Conservation (phyloP, 352 stramenopile species). For the Phytopythium mirpurense region DNA sequence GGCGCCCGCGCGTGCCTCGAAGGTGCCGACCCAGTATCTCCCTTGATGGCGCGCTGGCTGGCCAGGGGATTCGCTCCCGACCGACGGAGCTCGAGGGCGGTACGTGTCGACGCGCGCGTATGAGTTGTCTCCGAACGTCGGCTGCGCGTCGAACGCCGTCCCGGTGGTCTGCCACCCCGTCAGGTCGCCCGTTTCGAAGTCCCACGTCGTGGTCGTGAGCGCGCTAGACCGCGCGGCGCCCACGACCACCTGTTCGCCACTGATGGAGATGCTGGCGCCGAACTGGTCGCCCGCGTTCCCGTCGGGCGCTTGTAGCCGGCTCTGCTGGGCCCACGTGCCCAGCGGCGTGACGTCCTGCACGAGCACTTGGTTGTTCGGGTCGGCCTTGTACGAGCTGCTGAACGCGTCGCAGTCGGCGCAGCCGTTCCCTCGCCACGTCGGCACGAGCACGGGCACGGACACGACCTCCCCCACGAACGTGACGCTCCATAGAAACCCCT, state of each 20-base stretch:
- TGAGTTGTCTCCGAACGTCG: conserved; percentile 94
- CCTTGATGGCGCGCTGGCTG: conserved; percentile 65
- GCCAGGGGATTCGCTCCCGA: conserved; percentile 26
- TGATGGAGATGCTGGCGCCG: conserved; percentile 64
- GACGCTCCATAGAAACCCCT: conserved; percentile 76
- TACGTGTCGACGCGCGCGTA: conserved; percentile 82
- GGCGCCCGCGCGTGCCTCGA: conserved; percentile 83
- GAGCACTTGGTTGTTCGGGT: conserved; percentile 53
- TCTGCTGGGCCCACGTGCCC: conserved; percentile 62
- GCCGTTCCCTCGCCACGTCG: conserved; percentile 56
- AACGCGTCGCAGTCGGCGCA: conserved; percentile 71
- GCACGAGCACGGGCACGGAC: conserved; percentile 43
- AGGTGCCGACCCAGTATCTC: conserved; percentile 95
- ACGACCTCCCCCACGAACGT: conserved; percentile 82
- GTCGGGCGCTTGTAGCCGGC: conserved; percentile 52
- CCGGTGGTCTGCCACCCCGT: conserved; percentile 92
- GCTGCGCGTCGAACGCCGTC: conserved; percentile 91
- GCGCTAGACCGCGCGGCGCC: conserved; percentile 61
- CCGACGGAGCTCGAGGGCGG: conserved; percentile 14
- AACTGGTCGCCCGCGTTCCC: conserved; percentile 75
- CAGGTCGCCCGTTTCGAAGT: conserved; percentile 96
- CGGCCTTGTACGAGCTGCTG: conserved; percentile 51
- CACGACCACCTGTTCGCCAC: conserved; percentile 72
- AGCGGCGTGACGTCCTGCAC: conserved; percentile 43
- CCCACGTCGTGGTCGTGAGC: conserved; percentile 90